Base-by-base conservation (phyloP, 2,329 filamentous ascomycete genomes). In the Leptosphaerulina australis region DNA sequence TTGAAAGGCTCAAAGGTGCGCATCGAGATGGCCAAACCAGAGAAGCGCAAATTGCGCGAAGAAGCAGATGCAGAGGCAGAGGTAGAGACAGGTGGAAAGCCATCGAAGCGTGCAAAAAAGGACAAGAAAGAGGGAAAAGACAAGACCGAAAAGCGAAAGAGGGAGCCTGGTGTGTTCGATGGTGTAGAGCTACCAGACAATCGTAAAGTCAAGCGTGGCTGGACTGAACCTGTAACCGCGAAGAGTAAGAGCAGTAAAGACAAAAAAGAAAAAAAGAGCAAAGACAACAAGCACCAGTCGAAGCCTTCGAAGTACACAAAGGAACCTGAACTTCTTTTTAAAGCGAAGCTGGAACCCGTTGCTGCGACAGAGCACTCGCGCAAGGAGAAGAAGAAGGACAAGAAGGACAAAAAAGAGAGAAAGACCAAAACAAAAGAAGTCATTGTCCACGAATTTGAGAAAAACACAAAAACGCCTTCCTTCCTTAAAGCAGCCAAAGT, bases 401-500 rank as follows among this genome's bases (percentile, higher is more conserved):
- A 79, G 55, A 79, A 80, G 60, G 85, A 82, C 59, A 84, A 82
- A 68, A 83, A 83, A 58, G 83, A 80, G 53, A 82, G 84, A 62
- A 80, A 81, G 35, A 79, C 65, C 3, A 67, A 60, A 33, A 59
- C 63, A 1, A 65, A 78, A 17, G 83, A 88, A 51, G 80, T 87
- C 1, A 78, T 90, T 3, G 81, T 97, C 3, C 92, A 97, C 72
- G 94, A 99, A 69, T 97, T 97, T 68, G 84, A 88, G 62, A 91
- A 91, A 69, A 91, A 88, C 6, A 85, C 84, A 28, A 93, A 91
- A 63, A 88, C 91, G 57, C 90, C 91, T 0, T 88, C 83, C 4
- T 97, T 96, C 68, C 73, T 97, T 50, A 90, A 90, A 69, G 77
- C 79, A 5, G 78, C 69, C 11, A 70, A 77, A 31, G 73, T 76